Base-by-base conservation (phyloP, 1,139 yeast genomes). In the Scheffersomyces lignicola region DNA sequence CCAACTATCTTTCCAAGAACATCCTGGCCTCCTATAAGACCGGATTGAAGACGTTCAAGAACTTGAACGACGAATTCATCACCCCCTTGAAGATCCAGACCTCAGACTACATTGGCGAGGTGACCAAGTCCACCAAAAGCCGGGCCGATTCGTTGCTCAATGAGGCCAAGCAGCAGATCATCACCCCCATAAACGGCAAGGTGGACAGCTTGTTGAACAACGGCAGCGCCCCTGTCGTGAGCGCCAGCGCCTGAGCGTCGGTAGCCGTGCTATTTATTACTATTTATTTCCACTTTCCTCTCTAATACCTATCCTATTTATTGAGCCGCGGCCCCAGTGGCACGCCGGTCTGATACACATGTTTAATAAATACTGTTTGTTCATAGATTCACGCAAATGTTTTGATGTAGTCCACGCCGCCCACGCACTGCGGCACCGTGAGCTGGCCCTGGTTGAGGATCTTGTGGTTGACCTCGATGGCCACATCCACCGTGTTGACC, bases 351-450 rank as follows among this genome's bases (percentile, higher is more conserved):
- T 20, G n/a, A 20, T 20, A 8, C n/a, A 20, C 23, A 9, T 20
- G 8, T 20, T 20, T 20, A 20, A 20, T 20, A 20, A 20, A 20
- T 20, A 20, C n/a, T 20, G 23, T 20, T 20, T 20, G n/a, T 20
- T 20, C n/a, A 20, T 20, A 20, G 23, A 20, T 24, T 24, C 26
- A 7, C 7, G 6, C 26, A 42, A 64, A 65, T 12, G 44, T 48
- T 44, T 66, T 67, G 18, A 70, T 56, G 47, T 70, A 70, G 40
- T 68, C 65, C 12, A 64, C 62, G 10, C 92, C 92, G 32, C 80
- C 82, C 24, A 77, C 89, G 58, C 97, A 90, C 51, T 86, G 77
- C 0, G 96, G 92, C 10, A 87, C 90, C 0, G 96, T 86, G 56
- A 81, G 48, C 49, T 84, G 94, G 32, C 73, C 65, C 3, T 58